Conservation (phyloP, 164 flowering plant species). For the Vitis vinifera region ASM3070453v1 NC_081815.1:6735001-6735500, state of each 20-base stretch:
- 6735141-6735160: constrained; percentile 66
- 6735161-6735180: constrained; percentile 78
- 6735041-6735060: constrained; percentile 81
- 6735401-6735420: constrained; percentile 65
- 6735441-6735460: background rate
- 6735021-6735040: constrained; percentile 14
- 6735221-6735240: background rate
- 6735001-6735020: background rate
- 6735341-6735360: background rate
- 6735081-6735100: constrained; percentile 60
- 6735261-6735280: constrained; percentile 4
- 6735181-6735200: constrained; percentile 30
- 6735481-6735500: background rate
- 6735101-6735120: constrained; percentile 72
- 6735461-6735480: background rate
- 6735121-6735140: constrained; percentile 59
- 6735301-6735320: constrained; percentile 44
- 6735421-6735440: constrained; percentile 37
- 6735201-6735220: background rate
- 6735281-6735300: constrained; percentile 38
- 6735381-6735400: constrained; percentile 1
- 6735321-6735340: constrained; percentile 56
- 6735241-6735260: background rate
- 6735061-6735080: constrained; percentile 81
- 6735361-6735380: background rate